Evolutionary conservation across 495 filamentous ascomycete species (phyloP), one percentile per base, ranked within the genome.

Genomic region (Aspergillus biplanus): DNA sequence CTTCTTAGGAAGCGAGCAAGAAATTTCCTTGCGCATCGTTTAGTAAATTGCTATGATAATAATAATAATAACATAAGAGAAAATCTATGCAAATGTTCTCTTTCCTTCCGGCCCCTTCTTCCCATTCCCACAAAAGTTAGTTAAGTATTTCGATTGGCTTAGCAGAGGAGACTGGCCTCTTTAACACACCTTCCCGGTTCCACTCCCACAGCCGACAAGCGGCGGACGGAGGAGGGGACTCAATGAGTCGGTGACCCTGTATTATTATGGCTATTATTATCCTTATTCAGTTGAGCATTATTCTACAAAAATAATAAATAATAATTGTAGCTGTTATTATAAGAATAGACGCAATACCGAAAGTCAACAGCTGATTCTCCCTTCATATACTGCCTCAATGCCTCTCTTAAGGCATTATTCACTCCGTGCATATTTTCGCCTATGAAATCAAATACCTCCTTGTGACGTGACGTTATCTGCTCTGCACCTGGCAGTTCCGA

Each of bases 41-140:
- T 27, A 27, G 21, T 27, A 27, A 27, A 27, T 27, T 2, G 8
- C 5, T 12, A 44, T 44, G 11, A 44, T 44, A 44, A 44, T 44
- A 44, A 39, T 44, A 44, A 39, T 39, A 39, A 44, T 44, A 6
- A 44, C 3, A 44, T 18, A 50, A 27, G 47, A 18, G 47, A 50
- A 21, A 21, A 47, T 27, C 27, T 31, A n/a, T 16, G 18, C 16
- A 53, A 32, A 35, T 33, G n/a, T 64, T 59, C 62, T 64, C 37
- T 52, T 21, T 49, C 57, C 13, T 65, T 65, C 62, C 57, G 57
- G 52, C 56, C 44, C 47, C 31, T 65, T 60, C 62, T 64, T 52
- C 21, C 60, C 56, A 50, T 64, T 44, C 32, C 54, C 37, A 9
- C 34, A 12, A 13, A 37, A 55, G 13, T 15, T 52, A 12, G 5